Evolutionary conservation across 441 rosid species (phyloP), one percentile per base, ranked within the genome.

Genomic region (Metrosideros polymorpha): DNA sequence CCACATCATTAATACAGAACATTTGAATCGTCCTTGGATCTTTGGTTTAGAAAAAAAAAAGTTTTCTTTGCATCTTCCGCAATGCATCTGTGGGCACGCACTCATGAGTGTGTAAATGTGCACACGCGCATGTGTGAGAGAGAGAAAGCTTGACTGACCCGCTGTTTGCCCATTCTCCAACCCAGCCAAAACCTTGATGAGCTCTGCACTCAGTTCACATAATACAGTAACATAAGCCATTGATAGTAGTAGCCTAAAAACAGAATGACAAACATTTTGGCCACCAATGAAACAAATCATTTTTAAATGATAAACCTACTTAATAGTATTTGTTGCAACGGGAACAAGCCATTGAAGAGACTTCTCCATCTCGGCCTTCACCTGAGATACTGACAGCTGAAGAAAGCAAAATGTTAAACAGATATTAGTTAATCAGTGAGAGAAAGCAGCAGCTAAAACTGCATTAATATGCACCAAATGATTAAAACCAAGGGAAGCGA

Each of bases 111-210:
- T 29, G 75, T 24, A 4, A n/a, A n/a, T 1, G 2, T 10, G 47
- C 7, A 17, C 0, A n/a, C 2, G 2, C 1, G 47, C 27, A 12
- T 50, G 51, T 18, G 18, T 50, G 63, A 30, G 75, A 30, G 79
- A 71, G 47, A 71, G 79, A 39, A n/a, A 39, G 79, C 6, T 35
- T 71, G 45, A 51, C 79, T 57, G 24, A 86, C 85, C 85, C 79
- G 17, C 55, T 61, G 75, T 82, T 86, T 51, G 99, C 99, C 99
- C 99, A 98, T 92, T 97, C 99, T 90, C 99, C 99, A 25, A 97
- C 98, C 99, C 99, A 95, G 61, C 99, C 99, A 24, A 98, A 98
- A 63, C 98, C 98, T 91, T 98, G 99, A 91, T 95, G 98, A 43
- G 95, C 96, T 91, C 99, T 98, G 88, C 79, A 71, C 9, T 35